Conservation (phyloP, 805 yeast genomes). For the Pichia cephalocereana region DNA sequence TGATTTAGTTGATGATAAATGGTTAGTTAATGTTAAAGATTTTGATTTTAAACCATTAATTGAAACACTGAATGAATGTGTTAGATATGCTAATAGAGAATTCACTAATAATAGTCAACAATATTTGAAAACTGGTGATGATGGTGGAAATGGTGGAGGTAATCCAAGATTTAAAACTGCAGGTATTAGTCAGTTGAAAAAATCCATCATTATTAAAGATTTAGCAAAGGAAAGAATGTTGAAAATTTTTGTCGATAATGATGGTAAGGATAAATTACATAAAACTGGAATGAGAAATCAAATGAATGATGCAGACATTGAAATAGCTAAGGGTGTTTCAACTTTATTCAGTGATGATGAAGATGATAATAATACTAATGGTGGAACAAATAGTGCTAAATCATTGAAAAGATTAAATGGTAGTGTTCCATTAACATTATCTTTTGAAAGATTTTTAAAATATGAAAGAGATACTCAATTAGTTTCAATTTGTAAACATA, state of each 20-base stretch:
- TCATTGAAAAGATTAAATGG: constrained; percentile 36
- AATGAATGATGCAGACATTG: not conserved
- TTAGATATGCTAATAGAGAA: constrained; percentile 22
- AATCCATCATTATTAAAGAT: constrained; percentile 53
- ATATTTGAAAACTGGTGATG: not conserved
- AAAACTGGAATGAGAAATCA: constrained; percentile 12
- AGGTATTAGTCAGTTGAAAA: constrained; percentile 35
- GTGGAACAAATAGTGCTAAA: not conserved
- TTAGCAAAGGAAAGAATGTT: constrained; percentile 32
- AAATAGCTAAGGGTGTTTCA: constrained; percentile 9
- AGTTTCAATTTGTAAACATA: constrained; percentile 49
- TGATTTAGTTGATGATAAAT: constrained; percentile 38
- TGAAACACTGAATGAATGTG: constrained; percentile 27
- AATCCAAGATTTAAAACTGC: constrained; percentile 5
- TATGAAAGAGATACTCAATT: constrained; percentile 57
- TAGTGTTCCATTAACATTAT: constrained; percentile 46
- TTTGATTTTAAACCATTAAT: constrained; percentile 23
- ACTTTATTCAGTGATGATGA: constrained; percentile 5
- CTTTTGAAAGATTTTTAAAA: constrained; percentile 59
- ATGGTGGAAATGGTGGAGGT: not conserved
- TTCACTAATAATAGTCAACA: not conserved
- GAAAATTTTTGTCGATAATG: constrained; percentile 1
- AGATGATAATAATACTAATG: constrained; percentile 3
- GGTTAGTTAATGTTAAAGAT: constrained; percentile 39
- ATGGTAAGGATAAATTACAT: constrained; percentile 9